Evolutionary conservation across 2,329 filamentous ascomycete species (phyloP).

Genomic region (Colletotrichum higginsianum): DNA sequence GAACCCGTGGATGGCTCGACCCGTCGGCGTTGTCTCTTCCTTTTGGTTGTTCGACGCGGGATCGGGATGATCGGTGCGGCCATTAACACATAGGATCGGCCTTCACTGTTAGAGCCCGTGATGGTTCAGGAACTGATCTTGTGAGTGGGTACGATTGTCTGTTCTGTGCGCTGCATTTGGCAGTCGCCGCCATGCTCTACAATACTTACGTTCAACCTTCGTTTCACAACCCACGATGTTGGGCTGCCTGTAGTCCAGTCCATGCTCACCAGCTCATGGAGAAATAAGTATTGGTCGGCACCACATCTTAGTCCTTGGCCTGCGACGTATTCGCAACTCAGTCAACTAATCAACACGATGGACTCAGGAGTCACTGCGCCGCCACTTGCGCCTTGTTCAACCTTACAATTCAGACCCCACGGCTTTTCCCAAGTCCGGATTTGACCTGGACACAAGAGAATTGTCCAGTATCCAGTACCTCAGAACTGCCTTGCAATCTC

Average conservation of each 20-base stretch:
- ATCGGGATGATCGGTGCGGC: slow-evolving; percentile 2
- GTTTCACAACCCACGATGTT: background rate
- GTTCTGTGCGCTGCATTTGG: too few species aligned
- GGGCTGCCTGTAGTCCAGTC: background rate
- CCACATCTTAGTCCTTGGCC: background rate
- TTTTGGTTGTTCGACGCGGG: background rate
- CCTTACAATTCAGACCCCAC: background rate
- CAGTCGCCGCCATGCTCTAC: background rate
- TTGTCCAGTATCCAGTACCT: slow-evolving; percentile 3
- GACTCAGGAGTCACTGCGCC: background rate
- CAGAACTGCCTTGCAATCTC: slow-evolving; percentile 18
- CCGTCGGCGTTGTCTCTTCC: background rate
- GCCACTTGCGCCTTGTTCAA: background rate
- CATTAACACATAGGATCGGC: background rate
- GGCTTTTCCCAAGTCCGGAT: background rate
- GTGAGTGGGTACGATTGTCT: background rate
- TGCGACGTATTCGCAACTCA: background rate
- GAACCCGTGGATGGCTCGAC: slow-evolving; percentile 20
- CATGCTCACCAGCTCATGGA: background rate
- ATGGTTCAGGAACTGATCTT: background rate
- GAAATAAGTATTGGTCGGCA: background rate
- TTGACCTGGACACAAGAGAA: background rate
- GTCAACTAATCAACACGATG: background rate
- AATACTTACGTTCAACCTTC: too few species aligned
- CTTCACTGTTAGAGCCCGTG: background rate